A percentile compares a stretch with the other conserved stretches of the same genome.
Conservation (phyloP, 2,329 filamentous ascomycete species). For the Ophiocordyceps robertsii region DNA sequence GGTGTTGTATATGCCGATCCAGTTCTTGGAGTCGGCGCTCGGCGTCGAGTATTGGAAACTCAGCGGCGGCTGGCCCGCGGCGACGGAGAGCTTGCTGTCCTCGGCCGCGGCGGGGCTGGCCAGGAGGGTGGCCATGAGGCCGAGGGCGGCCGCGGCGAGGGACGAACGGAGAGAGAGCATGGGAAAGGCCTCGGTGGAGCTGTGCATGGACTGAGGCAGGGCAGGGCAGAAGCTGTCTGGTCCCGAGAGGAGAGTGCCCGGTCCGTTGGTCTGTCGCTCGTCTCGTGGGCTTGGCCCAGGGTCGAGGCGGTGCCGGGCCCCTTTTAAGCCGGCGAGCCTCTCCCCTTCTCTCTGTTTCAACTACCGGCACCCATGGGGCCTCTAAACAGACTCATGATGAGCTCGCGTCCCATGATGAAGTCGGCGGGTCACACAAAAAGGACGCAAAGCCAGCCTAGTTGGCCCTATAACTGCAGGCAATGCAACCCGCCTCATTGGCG, state of each 20-base stretch:
- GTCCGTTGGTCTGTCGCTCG: background rate
- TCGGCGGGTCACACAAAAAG: too few relatives aligned
- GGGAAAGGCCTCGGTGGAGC: background rate
- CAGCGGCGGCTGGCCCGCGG: conserved; percentile 7
- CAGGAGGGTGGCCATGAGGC: background rate
- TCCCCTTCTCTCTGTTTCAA: background rate
- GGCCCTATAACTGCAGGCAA: too few relatives aligned
- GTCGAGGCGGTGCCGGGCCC: background rate
- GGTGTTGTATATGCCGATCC: conserved; percentile 22
- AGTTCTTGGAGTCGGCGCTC: conserved; percentile 16
- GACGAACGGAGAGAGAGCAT: background rate
- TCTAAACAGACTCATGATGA: too few relatives aligned
- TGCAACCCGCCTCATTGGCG: too few relatives aligned
- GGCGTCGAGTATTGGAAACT: conserved; percentile 22
- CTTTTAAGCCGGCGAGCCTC: too few relatives aligned
- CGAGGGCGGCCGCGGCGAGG: background rate
- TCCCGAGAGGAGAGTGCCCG: background rate
- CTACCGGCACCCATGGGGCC: too few relatives aligned
- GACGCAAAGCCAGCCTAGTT: too few relatives aligned
- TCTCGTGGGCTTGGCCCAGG: background rate
- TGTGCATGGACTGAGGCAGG: background rate
- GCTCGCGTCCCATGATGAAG: too few relatives aligned
- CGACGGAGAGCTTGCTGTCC: conserved; percentile 4
- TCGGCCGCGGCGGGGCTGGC: background rate
- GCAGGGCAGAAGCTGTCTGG: background rate